Percentiles rank a stretch among this genome's conserved stretches.
Conservation (phyloP, 2,329 filamentous ascomycete species). For the Fusarium poae region DNA sequence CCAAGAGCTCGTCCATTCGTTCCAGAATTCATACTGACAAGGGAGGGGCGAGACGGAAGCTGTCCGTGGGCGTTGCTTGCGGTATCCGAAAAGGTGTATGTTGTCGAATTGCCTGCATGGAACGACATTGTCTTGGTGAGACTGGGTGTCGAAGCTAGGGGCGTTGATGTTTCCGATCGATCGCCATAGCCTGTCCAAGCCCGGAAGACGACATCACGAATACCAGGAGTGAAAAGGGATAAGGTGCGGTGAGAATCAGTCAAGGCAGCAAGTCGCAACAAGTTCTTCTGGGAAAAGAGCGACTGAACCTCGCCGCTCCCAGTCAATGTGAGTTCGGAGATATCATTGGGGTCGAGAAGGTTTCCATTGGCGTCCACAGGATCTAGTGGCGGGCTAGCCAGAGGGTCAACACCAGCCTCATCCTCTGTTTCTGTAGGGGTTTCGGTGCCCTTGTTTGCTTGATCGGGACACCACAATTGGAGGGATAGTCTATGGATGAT, state of each 20-base stretch:
- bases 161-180: constrained; percentile 69
- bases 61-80: constrained; percentile 74
- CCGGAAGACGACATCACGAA: constrained; percentile 89
- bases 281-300: constrained; percentile 94
- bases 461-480: constrained; percentile 90
- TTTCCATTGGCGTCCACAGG: constrained; percentile 86
- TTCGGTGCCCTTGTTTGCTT: constrained; percentile 65
- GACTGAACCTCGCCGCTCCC: constrained; percentile 85
- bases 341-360: constrained; percentile 78
- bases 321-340: constrained; percentile 83
- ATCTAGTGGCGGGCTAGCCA: constrained; percentile 83
- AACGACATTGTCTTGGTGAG: constrained; percentile 75
- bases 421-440: constrained; percentile 63
- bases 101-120: constrained; percentile 68
- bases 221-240: constrained; percentile 91
- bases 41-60: constrained; percentile 75
- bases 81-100: constrained; percentile 80
- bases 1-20: constrained; percentile 74
- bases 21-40: constrained; percentile 72
- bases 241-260: constrained; percentile 91
- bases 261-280: constrained; percentile 83
- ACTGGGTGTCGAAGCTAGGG: constrained; percentile 63
- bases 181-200: constrained; percentile 89
- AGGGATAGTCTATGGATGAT: constrained; percentile 95
- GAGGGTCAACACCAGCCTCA: constrained; percentile 79